Evolutionary conservation across 2,329 filamentous ascomycete genomes (phyloP), one percentile per base, ranked within the genome.

Genomic region (Colletotrichum phormii): DNA sequence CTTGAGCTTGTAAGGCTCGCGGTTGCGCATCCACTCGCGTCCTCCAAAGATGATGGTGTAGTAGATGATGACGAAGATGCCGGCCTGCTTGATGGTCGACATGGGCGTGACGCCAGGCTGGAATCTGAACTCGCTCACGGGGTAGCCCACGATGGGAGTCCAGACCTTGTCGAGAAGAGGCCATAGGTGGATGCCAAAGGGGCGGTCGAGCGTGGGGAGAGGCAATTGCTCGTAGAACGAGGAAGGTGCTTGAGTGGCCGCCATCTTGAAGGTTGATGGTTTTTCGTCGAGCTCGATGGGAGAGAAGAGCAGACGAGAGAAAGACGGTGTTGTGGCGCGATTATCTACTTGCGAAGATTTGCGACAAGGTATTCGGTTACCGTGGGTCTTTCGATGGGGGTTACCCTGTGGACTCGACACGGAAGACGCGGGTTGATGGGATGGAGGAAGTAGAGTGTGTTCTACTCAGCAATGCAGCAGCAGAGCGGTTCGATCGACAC

Each of bases 11-110:
- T 97, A 93, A 26, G 96, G 89, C 81, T 92, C 89, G 75, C 94
- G 91, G 80, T 93, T 92, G 85, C 94, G 94, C 97, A 99, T 98
- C 78, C 95, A 82, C 85, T 97, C 94, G 76, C 96, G 91, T 73
- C 96, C 97, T 75, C 95, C 95, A 77, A 98, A 97, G 80, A 98
- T 97, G 85, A 98, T 87, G 77, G 93, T 86, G 84, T 98, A 98
- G 92, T 98, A 99, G 82, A 94, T 86, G 80, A 95, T 86, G 78
- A 98, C 92, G 82, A 95, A 93, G 77, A 93, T 90, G 72, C 91
- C 90, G 62, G 94, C 96, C 84, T 94, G 91, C 83, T 93, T 93
- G 79, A 98, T 87, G 4, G 95, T 98, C 67, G 95, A 98, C 89
- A 98, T 93, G 74, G 95, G 94, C 35, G 95, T 98, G 83, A 91